Evolutionary conservation across 1,139 yeast species (phyloP).

Genomic region (Yamadazyma dendronema): DNA sequence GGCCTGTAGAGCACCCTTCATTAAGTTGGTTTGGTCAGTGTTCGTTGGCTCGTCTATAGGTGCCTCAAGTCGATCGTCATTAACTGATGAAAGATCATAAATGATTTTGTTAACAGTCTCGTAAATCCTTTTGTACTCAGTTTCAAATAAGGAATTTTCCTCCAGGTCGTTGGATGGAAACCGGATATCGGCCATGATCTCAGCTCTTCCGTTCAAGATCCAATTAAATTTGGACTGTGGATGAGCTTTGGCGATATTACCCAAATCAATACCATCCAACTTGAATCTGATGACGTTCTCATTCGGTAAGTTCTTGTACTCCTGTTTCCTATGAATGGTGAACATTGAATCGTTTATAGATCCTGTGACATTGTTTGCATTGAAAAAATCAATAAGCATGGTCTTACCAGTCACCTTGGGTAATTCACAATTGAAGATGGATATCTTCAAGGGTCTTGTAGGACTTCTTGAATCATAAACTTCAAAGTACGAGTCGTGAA

Average conservation of each 20-base stretch:
- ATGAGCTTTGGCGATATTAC: conserved; percentile 34
- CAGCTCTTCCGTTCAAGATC: conserved; percentile 69
- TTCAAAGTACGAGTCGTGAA: conserved; percentile 55
- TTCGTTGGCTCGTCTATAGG: conserved; percentile 11
- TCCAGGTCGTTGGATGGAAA: conserved; percentile 46
- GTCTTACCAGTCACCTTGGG: conserved; percentile 59
- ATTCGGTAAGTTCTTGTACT: conserved; percentile 20
- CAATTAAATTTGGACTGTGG: conserved; percentile 58
- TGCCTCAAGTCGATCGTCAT: conserved; percentile 9
- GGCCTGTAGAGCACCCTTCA: conserved; percentile 44
- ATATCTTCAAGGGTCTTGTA: conserved; percentile 45
- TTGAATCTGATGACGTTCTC: conserved; percentile 54
- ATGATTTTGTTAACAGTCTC: conserved; percentile 27
- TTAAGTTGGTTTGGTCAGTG: conserved; percentile 28
- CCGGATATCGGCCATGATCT: conserved; percentile 67
- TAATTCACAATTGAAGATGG: conserved; percentile 64
- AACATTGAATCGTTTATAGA: conserved; percentile 72
- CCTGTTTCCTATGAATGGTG: conserved; percentile 62
- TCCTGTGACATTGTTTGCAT: conserved; percentile 69
- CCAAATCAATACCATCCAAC: conserved; percentile 62
- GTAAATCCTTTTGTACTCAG: conserved; percentile 25
- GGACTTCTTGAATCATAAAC: conserved; percentile 29
- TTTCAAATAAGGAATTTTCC: conserved; percentile 19
- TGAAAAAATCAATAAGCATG: conserved; percentile 62
- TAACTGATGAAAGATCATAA: conserved; percentile 25